Base-by-base conservation (phyloP, 805 yeast species). In the Ogataea wickerhamii region DNA sequence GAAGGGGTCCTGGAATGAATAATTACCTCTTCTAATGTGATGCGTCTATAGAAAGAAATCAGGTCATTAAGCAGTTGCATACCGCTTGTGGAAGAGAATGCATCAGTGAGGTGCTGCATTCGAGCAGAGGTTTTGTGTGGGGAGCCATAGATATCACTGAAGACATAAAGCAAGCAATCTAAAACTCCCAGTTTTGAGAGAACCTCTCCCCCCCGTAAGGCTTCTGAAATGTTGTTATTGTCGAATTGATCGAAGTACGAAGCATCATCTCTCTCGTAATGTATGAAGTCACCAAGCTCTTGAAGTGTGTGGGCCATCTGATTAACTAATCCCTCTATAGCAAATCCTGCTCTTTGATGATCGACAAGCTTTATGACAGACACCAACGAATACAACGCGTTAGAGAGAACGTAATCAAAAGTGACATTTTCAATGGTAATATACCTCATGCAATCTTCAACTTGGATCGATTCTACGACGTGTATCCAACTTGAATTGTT, bases 321-420 rank as follows among this genome's bases (percentile, higher is more conserved):
- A 1, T 37, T 34, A 10, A 53, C 27, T 11, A 63, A 41, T 6
- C 34, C 47, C 5, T 47, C 34, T n/a, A 63, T 34, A 5, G 71
- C 81, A 55, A 74, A 76, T 6, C 67, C 69, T 19, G 74, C 68
- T 27, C 69, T 65, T 30, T 75, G 76, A 31, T 74, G 78, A 50
- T 78, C 84, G 38, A 79, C 70, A 33, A 68, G 67, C 48, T 74
- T 77, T 29, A 81, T 61, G 1, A 78, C 71, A 18, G 76, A 78
- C 22, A 75, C 64, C 21, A 78, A 57, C 16, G 79, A 74, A 27
- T 69, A 64, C 45, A 78, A 58, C 0, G 80, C 74, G 42, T 70
- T 71, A 1, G 87, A 76, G 24, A 69, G 61, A 4, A 73, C 66
- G 47, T 71, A 78, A 49, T 83, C 88, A 54, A 68, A 81, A 0